Evolutionary conservation across 805 yeast species (phyloP).

Genomic region (Nakazawaea ishiwadae): DNA sequence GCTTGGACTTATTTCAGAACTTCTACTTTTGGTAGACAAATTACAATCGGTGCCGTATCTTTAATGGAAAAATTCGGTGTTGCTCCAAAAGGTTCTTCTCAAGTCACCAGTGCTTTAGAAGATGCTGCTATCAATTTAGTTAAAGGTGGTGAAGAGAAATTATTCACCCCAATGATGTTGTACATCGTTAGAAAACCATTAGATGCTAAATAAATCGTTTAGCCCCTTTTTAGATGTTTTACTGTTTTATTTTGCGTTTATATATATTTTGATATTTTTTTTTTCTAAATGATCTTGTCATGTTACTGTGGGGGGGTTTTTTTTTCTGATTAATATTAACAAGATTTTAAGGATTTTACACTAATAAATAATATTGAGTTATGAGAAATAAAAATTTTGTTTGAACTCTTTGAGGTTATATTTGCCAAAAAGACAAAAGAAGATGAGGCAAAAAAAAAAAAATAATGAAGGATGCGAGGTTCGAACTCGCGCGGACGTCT

Average conservation of each 20-base stretch:
- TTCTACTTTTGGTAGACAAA: constrained; percentile 74
- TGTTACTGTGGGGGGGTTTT: too few species aligned
- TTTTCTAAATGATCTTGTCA: too few species aligned
- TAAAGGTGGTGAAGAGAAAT: constrained; percentile 82
- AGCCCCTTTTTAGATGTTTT: too few species aligned
- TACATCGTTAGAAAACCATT: constrained; percentile 83
- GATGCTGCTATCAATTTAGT: constrained; percentile 96
- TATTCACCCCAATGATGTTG: constrained; percentile 98
- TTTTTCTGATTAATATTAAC: too few species aligned
- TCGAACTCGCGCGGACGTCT: constrained; percentile 7
- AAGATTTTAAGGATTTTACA: background rate
- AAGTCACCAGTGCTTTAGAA: constrained; percentile 90
- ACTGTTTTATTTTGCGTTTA: too few species aligned
- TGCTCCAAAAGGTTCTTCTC: constrained; percentile 88
- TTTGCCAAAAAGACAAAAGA: background rate
- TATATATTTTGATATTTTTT: too few species aligned
- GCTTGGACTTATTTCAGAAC: constrained; percentile 85
- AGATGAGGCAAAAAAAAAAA: background rate
- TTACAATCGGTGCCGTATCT: constrained; percentile 79
- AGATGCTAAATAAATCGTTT: constrained; percentile 17
- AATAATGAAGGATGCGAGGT: constrained; percentile 8
- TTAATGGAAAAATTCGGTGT: constrained; percentile 78
- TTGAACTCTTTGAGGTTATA: background rate
- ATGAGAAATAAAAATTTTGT: background rate
- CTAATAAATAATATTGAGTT: background rate